Conservation (phyloP, 176 grass and related monocot genomes). For the Musa beccarii region DNA sequence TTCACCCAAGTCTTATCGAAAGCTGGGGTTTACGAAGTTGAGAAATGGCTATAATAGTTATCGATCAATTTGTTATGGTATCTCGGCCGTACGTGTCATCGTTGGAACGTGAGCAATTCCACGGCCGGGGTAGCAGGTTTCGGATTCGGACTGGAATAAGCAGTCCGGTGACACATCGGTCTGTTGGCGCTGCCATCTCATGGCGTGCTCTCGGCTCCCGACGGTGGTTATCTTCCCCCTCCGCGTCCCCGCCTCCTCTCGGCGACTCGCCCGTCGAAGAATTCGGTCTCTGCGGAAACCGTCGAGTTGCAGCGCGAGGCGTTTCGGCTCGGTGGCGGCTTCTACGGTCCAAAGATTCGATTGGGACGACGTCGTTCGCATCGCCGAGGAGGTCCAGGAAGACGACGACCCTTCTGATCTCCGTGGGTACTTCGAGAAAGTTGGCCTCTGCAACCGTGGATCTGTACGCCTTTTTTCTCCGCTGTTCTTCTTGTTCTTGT, state of each 20-base stretch:
- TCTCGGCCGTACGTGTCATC: too few species aligned
- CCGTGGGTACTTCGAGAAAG: constrained; percentile 50
- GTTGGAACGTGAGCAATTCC: too few species aligned
- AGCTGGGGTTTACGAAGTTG: too few species aligned
- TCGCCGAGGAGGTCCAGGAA: constrained; percentile 15
- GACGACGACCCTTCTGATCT: constrained; percentile 43
- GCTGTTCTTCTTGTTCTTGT: not conserved
- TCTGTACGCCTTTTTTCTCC: constrained; percentile 22
- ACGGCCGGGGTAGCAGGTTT: not conserved
- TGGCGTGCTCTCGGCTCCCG: constrained; percentile 7
- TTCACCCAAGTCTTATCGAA: too few species aligned
- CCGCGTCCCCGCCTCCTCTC: not conserved
- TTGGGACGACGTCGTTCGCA: constrained; percentile 54
- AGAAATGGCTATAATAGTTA: too few species aligned
- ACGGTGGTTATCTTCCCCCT: not conserved
- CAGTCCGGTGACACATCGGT: not conserved
- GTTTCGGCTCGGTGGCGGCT: not conserved
- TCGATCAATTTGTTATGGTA: too few species aligned
- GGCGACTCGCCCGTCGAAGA: not conserved
- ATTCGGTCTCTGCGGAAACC: not conserved
- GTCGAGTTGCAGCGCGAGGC: not conserved
- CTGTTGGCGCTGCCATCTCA: not conserved
- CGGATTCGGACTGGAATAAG: not conserved
- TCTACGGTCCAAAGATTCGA: constrained; percentile 14
- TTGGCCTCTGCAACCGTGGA: constrained; percentile 58